Evolutionary conservation across 2,329 filamentous ascomycete species (phyloP).

Genomic region (Fusarium annulatum): DNA sequence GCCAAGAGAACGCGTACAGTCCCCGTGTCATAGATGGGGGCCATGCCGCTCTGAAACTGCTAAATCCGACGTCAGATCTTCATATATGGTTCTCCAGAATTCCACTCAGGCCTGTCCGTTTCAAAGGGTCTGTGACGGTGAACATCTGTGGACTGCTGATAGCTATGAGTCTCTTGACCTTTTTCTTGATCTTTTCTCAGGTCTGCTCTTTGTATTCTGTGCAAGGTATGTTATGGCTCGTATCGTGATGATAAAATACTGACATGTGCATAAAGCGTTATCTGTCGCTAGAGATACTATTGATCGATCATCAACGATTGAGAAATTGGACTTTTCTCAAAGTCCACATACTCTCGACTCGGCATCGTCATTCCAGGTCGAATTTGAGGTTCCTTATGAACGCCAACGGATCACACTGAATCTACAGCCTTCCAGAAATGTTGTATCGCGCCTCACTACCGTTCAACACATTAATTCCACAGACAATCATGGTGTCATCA

Average conservation of each 20-base stretch:
- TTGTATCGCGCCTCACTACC: conserved; percentile 22
- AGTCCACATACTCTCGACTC: conserved; percentile 4
- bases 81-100: conserved; percentile 5
- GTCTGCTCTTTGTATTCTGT: not conserved
- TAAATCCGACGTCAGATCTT: not conserved
- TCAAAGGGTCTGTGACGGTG: not conserved
- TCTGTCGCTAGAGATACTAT: conserved; percentile 6
- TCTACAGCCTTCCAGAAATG: conserved; percentile 19
- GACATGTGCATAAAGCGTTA: conserved; percentile 1
- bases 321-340: conserved; percentile 16
- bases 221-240: not conserved
- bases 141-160: not conserved
- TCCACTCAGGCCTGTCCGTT: not conserved
- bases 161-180: conserved; percentile 16
- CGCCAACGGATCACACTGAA: conserved; percentile 12
- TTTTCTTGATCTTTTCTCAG: conserved; percentile 7
- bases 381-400: conserved; percentile 17
- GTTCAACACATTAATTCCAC: conserved; percentile 16
- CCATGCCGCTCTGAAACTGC: not conserved
- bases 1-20: conserved; percentile 8
- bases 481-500: not conserved
- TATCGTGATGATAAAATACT: not conserved
- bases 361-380: conserved; percentile 23
- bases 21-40: conserved; percentile 24
- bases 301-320: conserved; percentile 8